Evolutionary conservation across 768 basidiomycete species (phyloP), one percentile per base, ranked within the genome.

Genomic region (Boletus sp.): DNA sequence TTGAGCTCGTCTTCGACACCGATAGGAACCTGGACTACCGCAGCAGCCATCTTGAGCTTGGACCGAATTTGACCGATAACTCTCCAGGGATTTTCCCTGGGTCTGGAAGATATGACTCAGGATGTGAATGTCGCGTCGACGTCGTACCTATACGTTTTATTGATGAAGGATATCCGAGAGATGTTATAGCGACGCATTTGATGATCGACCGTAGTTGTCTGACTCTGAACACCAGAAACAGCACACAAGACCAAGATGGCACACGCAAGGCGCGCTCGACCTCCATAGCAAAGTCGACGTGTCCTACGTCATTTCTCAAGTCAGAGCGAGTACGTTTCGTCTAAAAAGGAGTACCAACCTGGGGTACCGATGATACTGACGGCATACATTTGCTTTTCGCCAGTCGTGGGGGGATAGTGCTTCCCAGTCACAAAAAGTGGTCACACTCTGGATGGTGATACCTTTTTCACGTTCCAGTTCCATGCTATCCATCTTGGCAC

Each of bases 401-500:
- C 80, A 18, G 83, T 83, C 3, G 76, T 72, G 4, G 86, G 83
- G 24, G 49, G 86, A 77, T 3, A 76, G 81, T 0, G 90, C 82
- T 54, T 89, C 82, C 97, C 97, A 99, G 70, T 98, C 96, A 64
- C 94, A 96, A 74, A 95, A 99, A 0, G 97, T 98, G 1, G 97
- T 96, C 4, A 96, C 97, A 66, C 92, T 94, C 74, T 99, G 97
- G 60, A 99, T 99, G 35, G 97, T 99, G 66, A 99, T 99, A 39
- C 97, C 97, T 77, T 99, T 98, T 75, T 98, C 97, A 47, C 96
- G 81, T 72, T 99, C 97, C 5, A 99, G 79, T 60, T 99, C 97
- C 97, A 99, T 99, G 64, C 89, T 92, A 73, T 99, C 97, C 97
- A 99, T 99, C 79, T 99, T 99, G 8, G 97, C 97, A 51, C 97